A percentile compares a stretch with the other conserved stretches of the same genome.
Conservation (phyloP, 352 stramenopile genomes). For the Plasmopara muralis region DNA sequence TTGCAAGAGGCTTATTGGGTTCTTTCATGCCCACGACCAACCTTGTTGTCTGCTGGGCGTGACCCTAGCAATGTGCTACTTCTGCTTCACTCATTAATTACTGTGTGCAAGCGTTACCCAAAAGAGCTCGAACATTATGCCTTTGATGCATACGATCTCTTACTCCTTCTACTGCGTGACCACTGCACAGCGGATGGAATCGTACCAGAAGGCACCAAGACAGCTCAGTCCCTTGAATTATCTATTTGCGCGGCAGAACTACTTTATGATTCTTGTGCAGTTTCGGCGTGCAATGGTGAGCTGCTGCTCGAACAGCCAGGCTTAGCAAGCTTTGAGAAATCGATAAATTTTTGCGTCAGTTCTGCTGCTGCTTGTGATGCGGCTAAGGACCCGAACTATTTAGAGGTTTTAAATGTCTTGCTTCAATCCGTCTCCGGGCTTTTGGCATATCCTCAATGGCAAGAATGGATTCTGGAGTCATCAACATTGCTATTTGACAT, state of each 20-base stretch:
- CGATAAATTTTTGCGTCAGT: constrained; percentile 62
- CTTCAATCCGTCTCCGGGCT: constrained; percentile 69
- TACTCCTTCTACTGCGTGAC: constrained; percentile 47
- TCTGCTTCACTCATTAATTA: constrained; percentile 53
- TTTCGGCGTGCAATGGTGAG: constrained; percentile 50
- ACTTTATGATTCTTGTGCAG: constrained; percentile 57
- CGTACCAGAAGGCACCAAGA: constrained; percentile 34
- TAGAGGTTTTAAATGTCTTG: constrained; percentile 53
- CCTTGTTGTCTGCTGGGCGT: constrained; percentile 56
- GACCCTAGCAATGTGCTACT: constrained; percentile 68
- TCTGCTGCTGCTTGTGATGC: constrained; percentile 38
- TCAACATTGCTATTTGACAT: constrained; percentile 65
- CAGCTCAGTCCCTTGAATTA: constrained; percentile 45
- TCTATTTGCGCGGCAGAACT: constrained; percentile 57
- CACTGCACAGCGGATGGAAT: constrained; percentile 52
- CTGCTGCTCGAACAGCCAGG: constrained; percentile 43
- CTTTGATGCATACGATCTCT: constrained; percentile 63
- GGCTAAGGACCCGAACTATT: constrained; percentile 25
- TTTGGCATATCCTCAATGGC: constrained; percentile 41
- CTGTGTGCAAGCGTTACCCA: constrained; percentile 62
- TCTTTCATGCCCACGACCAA: constrained; percentile 57
- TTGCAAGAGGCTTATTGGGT: constrained; percentile 62
- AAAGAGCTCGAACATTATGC: constrained; percentile 41
- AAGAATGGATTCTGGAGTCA: constrained; percentile 55
- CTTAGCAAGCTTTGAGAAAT: constrained; percentile 50